Base-by-base conservation (phyloP, 257 asterid species). In the Handroanthus guayacan region DNA sequence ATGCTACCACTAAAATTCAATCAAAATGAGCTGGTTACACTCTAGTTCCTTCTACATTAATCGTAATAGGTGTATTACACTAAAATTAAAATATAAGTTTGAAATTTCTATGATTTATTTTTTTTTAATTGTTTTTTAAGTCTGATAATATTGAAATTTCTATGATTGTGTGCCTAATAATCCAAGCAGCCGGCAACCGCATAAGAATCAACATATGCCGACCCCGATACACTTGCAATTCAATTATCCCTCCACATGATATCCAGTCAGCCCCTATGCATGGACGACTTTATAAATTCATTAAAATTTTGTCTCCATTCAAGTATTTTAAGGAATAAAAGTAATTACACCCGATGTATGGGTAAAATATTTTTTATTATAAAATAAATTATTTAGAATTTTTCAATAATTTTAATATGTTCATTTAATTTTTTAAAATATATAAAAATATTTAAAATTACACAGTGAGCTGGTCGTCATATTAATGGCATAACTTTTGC, bases 251-350 rank as follows among this genome's bases (percentile, higher is more conserved):
- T 31, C 62, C 74, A 68, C 74, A 50, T 68, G 62, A 68, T 6
- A 68, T 68, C 41, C 62, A 68, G 74, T 68, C 74, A 68, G 62
- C 62, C 36, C 74, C 41, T 9, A 45, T n/a, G 55, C 71, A 25
- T 48, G 13, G 48, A 5, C 1, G 31, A 17, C 43, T 6, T 38
- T 6, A 20, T 14, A 12, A 9, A n/a, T n/a, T 16, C 71, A 65
- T 37, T 25, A n/a, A 16, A 39, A 41, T 8, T 17, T 65, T 65
- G 71, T 65, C 71, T 6, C 44, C 55, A n/a, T 41, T 14, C 43
- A 5, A 37, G 9, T 63, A 5, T 34, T 25, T 20, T 31, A 60
- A 25, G 31, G 31, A 25, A 25, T 25, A 25, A 25, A 25, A 25
- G 31, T 25, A 25, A 25, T 25, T 25, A 25, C 31, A 25, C 31